Evolutionary conservation across 1,284 basidiomycete species (phyloP), one percentile per base, ranked within the genome.

Genomic region (Exobasidium cylindrosporum): DNA sequence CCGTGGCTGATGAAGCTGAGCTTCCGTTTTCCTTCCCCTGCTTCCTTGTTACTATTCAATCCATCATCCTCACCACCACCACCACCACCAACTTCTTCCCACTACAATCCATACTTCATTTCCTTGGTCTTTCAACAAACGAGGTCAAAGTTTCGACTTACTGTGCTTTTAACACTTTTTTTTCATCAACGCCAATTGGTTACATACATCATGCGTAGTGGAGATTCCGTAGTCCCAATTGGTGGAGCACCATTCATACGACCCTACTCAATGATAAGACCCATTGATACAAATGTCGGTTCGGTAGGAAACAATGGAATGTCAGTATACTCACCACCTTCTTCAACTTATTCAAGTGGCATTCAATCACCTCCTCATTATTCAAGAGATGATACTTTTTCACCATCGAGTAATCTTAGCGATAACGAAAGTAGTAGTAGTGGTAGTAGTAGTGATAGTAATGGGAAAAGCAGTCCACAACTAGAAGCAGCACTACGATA

Each of bases 401-500:
- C 35, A 10, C 47, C 47, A 21, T 24, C 21, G 14, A 50, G 17
- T 13, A 13, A 21, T 14, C 13, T 13, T 50, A 21, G n/a, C n/a
- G 7, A 13, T 47, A 21, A 14, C 26, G n/a, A 14, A 14, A 24
- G 21, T 28, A 4, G 5, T 24, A 24, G 47, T 28, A 21, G n/a
- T 50, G 26, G 26, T 28, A 28, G n/a, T 24, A 14, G 21, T 28
- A 24, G 21, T 24, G 35, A 17, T 40, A 40, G 35, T 7, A 21
- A 50, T 24, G 32, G 28, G 7, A 24, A 26, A 30, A 2, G 3
- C 2, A 21, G 24, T 55, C 53, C 53, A n/a, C n/a, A 44, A 21
- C 30, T 26, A 11, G 53, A 55, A 55, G 53, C 53, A 44, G 53
- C 53, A 32, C n/a, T 55, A 29, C 32, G 32, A 21, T 55, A 55